Conservation (phyloP, 306 rosid genomes). For the Fragaria iinumae region DNA sequence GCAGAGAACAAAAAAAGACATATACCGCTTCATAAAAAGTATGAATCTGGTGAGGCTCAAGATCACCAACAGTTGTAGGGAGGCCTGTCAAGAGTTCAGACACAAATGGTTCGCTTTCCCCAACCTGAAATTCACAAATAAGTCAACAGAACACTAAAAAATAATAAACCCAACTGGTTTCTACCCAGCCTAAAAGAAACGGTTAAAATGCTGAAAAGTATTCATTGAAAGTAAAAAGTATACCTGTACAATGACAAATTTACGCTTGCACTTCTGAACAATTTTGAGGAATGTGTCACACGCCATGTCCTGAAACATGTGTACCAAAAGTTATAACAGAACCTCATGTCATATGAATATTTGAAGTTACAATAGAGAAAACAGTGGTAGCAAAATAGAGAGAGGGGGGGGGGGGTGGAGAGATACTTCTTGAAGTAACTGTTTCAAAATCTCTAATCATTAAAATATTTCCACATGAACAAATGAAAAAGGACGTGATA, state of each 20-base stretch:
- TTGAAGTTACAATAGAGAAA: neutral
- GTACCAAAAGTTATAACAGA: neutral
- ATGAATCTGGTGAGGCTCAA: constrained; percentile 93
- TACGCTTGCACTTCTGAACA: constrained; percentile 95
- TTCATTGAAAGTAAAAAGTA: neutral
- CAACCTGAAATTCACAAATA: constrained; percentile 56
- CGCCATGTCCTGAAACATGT: constrained; percentile 85
- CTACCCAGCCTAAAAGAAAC: neutral
- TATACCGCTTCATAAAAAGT: constrained; percentile 93
- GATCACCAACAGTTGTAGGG: constrained; percentile 82
- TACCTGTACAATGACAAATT: constrained; percentile 93
- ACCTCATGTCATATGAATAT: neutral
- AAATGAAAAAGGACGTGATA: too few relatives aligned
- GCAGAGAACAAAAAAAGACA: constrained; percentile 8
- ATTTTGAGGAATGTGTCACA: constrained; percentile 95
- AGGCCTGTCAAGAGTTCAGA: constrained; percentile 92
- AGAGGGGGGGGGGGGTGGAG: too few relatives aligned
- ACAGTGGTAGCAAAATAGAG: too few relatives aligned
- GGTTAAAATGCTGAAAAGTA: neutral
- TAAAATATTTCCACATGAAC: too few relatives aligned
- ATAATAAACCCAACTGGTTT: neutral
- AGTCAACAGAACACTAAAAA: neutral
- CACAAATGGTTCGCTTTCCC: constrained; percentile 94
- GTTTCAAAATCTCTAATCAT: too few relatives aligned
- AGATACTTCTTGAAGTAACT: too few relatives aligned